Evolutionary conservation across 192 early-diverging fungal species (phyloP).

Genomic region (Entrophospora sp.): DNA sequence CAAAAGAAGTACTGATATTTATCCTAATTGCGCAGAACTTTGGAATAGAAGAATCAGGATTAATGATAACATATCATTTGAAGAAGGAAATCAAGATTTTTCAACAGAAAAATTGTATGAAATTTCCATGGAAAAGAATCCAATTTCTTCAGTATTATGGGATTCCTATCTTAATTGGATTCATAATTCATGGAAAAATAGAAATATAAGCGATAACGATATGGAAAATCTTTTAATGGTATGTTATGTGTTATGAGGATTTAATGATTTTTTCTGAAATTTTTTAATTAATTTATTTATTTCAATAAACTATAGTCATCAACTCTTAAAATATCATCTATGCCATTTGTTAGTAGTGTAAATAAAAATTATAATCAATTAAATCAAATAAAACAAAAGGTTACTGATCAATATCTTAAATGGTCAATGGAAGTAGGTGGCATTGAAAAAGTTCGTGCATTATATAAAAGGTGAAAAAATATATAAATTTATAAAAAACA

Average conservation of each 20-base stretch:
- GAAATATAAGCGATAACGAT: background rate
- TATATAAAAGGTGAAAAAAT: constrained; percentile 5
- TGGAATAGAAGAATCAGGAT: constrained; percentile 12
- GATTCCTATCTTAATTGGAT: constrained; percentile 6
- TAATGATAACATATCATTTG: background rate
- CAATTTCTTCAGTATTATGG: background rate
- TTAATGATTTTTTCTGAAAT: background rate
- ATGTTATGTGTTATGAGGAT: background rate
- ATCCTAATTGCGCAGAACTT: background rate
- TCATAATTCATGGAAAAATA: background rate
- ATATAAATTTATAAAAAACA: background rate
- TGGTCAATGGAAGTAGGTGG: constrained; percentile 1
- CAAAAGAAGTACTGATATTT: background rate
- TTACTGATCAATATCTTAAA: background rate
- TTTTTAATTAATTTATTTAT: background rate
- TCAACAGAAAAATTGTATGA: background rate
- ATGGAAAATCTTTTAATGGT: constrained; percentile 14
- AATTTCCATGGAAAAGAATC: background rate
- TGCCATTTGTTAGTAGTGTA: background rate
- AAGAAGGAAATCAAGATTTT: background rate
- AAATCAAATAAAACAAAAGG: background rate
- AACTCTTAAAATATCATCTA: background rate
- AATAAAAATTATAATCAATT: background rate
- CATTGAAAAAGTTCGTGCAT: background rate
- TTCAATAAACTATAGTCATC: background rate